A percentile compares a stretch with the other conserved stretches of the same genome.
These are phyloP conservation scores for Polytrichum formosum DNA, from an alignment of 225 moss, liverwort and hornwort species.

Conservation along the genomic window DNA sequence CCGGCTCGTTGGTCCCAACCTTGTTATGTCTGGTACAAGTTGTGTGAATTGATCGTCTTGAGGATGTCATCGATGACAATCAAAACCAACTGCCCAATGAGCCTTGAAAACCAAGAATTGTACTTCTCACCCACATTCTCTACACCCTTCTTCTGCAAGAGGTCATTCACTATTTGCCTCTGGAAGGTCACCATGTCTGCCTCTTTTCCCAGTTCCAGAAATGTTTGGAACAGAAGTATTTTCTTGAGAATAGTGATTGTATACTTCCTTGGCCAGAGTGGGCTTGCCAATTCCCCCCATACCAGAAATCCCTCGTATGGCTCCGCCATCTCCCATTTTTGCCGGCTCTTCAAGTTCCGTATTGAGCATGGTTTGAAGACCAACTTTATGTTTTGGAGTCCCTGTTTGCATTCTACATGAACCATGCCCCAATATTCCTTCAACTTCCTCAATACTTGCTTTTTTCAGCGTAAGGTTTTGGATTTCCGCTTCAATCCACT, in stretches of 20 bases:
- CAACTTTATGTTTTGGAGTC: slow-evolving; percentile 16
- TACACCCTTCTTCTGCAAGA: slow-evolving; percentile 11
- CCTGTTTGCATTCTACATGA: slow-evolving; percentile 7
- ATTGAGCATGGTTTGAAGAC: not conserved
- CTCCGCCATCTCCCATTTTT: slow-evolving; percentile 25
- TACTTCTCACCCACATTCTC: slow-evolving; percentile 18
- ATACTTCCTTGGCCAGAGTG: slow-evolving; percentile 22
- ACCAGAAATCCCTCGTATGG: slow-evolving; percentile 29
- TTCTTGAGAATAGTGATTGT: slow-evolving; percentile 6
- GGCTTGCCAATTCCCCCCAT: slow-evolving; percentile 42
- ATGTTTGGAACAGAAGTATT: slow-evolving; percentile 9
- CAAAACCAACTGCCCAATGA: slow-evolving; percentile 12
- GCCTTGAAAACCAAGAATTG: not conserved
- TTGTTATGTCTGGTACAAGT: slow-evolving; percentile 23
- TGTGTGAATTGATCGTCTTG: slow-evolving; percentile 9
- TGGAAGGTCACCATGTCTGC: slow-evolving; percentile 11
- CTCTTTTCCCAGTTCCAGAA: slow-evolving; percentile 11
- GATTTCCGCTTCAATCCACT: slow-evolving; percentile 53
- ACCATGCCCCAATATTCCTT: not conserved
- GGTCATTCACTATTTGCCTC: slow-evolving; percentile 11
- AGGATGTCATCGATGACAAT: slow-evolving; percentile 33
- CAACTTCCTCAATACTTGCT: not conserved
- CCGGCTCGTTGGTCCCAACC: slow-evolving; percentile 24
- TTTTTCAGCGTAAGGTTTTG: slow-evolving; percentile 32
- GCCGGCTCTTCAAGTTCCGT: not conserved